These are phyloP conservation scores for Lyophyllum shimeji DNA, from an alignment of 768 basidiomycete species.

Conservation along the genomic window DNA sequence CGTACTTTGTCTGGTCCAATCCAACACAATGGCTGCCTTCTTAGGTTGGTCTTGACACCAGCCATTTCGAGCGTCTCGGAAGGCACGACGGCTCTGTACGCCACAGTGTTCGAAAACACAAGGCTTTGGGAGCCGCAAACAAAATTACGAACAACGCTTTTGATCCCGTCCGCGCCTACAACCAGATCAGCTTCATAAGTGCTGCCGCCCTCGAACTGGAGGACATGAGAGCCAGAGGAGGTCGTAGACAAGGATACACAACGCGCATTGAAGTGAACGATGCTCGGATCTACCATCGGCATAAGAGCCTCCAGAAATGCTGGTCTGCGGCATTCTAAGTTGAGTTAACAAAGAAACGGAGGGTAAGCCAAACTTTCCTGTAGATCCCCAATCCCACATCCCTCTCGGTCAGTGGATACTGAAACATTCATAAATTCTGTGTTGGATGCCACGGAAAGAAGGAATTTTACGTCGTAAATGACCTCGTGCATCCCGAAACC, in stretches of 20 bases:
- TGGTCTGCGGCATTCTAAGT: conserved; percentile 33
- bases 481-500: conserved; percentile 40
- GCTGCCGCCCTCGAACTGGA: conserved; percentile 52
- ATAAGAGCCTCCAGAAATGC: conserved; percentile 49
- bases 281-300: conserved; percentile 37
- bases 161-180: conserved; percentile 54
- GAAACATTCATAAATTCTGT: conserved; percentile 1
- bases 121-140: conserved; percentile 32
- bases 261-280: conserved; percentile 51
- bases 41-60: conserved; percentile 41
- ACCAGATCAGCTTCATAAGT: conserved; percentile 46
- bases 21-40: conserved; percentile 37
- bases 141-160: conserved; percentile 41
- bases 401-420: conserved; percentile 32
- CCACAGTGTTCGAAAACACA: conserved; percentile 44
- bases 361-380: conserved; percentile 19
- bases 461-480: conserved; percentile 41
- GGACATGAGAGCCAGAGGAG: conserved; percentile 25
- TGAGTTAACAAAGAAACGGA: neutral
- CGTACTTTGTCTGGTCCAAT: conserved; percentile 45
- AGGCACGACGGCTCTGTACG: conserved; percentile 49
- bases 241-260: conserved; percentile 34
- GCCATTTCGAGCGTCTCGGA: conserved; percentile 35
- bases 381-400: conserved; percentile 46
- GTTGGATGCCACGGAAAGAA: neutral